Evolutionary conservation across 1,284 basidiomycete species (phyloP).

Genomic region (Tilletiopsis washingtonensis): DNA sequence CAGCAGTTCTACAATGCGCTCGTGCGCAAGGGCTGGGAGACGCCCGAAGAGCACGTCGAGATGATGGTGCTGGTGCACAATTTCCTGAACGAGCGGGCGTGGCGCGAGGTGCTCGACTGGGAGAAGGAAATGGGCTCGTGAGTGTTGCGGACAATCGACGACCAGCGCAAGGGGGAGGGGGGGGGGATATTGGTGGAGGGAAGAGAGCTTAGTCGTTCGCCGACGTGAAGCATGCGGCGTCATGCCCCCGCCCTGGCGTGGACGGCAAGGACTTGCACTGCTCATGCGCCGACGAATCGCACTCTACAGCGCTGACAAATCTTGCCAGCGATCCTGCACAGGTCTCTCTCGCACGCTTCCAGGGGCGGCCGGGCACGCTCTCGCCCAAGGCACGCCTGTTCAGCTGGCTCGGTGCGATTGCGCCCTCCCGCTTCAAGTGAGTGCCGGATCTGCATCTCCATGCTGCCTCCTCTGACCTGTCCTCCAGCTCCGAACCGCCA

Average conservation of each 20-base stretch:
- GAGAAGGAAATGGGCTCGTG: conserved; percentile 57
- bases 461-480: too few species aligned
- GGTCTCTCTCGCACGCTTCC: conserved; percentile 69
- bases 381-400: conserved; percentile 74
- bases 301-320: too few species aligned
- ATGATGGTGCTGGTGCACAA: conserved; percentile 98
- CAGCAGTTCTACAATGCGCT: conserved; percentile 99
- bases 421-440: conserved; percentile 82
- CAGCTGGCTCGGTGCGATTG: conserved; percentile 73
- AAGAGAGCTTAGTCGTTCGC: too few species aligned
- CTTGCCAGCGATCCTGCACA: conserved; percentile 22
- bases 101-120: conserved; percentile 91
- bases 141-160: too few species aligned
- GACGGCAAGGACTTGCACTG: too few species aligned
- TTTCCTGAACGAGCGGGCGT: conserved; percentile 92
- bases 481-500: conserved; percentile 71
- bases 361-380: conserved; percentile 77
- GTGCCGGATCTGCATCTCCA: conserved; percentile 27
- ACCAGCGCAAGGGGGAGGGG: too few species aligned
- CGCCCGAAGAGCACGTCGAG: conserved; percentile 90
- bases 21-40: conserved; percentile 93
- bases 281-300: too few species aligned
- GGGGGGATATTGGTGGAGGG: too few species aligned
- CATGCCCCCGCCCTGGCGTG: too few species aligned
- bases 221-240: too few species aligned